Percentiles rank a stretch among this genome's conserved stretches.
These are phyloP conservation scores for Penicillium concentricum DNA, from an alignment of 2,329 filamentous ascomycete genomes.

Conservation along the genomic window DNA sequence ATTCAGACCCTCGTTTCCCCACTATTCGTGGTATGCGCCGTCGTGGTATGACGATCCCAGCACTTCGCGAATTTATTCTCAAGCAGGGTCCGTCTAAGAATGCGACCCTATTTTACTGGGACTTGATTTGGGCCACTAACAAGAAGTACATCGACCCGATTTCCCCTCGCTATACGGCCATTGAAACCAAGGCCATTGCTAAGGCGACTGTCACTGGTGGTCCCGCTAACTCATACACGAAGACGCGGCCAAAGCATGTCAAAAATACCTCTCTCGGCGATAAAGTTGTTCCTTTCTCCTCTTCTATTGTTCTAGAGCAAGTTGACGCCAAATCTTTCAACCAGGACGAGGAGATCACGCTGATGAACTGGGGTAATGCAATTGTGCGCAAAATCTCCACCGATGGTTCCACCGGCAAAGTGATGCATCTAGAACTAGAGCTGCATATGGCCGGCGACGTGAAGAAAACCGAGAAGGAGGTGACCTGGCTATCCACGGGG, in stretches of 20 bases:
- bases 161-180: constrained; percentile 70
- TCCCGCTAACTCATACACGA: constrained; percentile 60
- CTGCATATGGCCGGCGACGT: constrained; percentile 88
- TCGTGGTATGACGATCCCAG: constrained; percentile 50
- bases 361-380: constrained; percentile 87
- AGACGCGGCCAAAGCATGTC: constrained; percentile 70
- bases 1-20: constrained; percentile 48
- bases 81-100: constrained; percentile 51
- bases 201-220: constrained; percentile 67
- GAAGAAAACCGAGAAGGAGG: constrained; percentile 93
- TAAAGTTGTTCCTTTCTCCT: constrained; percentile 80
- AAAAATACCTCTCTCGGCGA: constrained; percentile 82
- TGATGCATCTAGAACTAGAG: constrained; percentile 73
- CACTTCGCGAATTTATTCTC: constrained; percentile 50
- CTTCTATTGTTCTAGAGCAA: constrained; percentile 77
- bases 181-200: constrained; percentile 36
- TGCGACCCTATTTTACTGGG: constrained; percentile 51
- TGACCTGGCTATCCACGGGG: constrained; percentile 81
- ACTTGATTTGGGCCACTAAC: constrained; percentile 57
- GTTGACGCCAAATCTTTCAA: constrained; percentile 77
- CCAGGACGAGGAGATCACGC: constrained; percentile 83
- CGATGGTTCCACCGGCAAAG: constrained; percentile 50
- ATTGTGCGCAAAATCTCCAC: constrained; percentile 52
- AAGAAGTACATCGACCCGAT: constrained; percentile 80
- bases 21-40: constrained; percentile 52